Evolutionary conservation across 441 rosid genomes (phyloP), one percentile per base, ranked within the genome.

Genomic region (Eutrema salsugineum): DNA sequence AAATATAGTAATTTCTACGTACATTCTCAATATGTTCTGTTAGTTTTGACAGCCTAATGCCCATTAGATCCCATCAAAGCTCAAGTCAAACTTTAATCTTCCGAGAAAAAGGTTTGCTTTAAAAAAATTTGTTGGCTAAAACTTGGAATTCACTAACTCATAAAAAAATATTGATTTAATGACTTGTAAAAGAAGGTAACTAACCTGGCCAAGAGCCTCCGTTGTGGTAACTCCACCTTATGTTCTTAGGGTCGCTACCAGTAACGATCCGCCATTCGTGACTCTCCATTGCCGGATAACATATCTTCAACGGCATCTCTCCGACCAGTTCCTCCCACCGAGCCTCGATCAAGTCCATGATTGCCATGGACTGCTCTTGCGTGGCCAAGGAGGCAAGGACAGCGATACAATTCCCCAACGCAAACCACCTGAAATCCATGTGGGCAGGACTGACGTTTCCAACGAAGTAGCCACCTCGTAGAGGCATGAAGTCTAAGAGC

Each of bases 161-260:
- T 62, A 43, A 39, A 62, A 43, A 43, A 43, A 10, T n/a, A 48
- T 12, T 10, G 5, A 48, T 27, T 27, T 10, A 36, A 38, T 47
- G 15, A 59, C 33, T 48, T 70, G 60, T 43, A 6, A 6, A 43
- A 43, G 43, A 63, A 32, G 14, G 12, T 7, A 63, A 63, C 43
- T 17, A 28, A 83, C 89, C 82, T 77, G 90, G 90, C 90, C 90
- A 82, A 43, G 88, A 84, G 19, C 90, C 86, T 20, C 86, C 88
- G 32, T 86, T 84, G 50, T 84, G 88, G 75, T 86, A 82, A 59
- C 86, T 83, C 87, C 86, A 82, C 43, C 86, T 61, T 7, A 84
- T 83, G 79, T 83, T 85, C 77, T 85, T 83, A 14, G 86, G 87
- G 60, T 85, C 89, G 42, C 66, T 78, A 9, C 89, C 89, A 28